Conservation (phyloP, 129 eudicot species). For the Helianthus annuus region DNA sequence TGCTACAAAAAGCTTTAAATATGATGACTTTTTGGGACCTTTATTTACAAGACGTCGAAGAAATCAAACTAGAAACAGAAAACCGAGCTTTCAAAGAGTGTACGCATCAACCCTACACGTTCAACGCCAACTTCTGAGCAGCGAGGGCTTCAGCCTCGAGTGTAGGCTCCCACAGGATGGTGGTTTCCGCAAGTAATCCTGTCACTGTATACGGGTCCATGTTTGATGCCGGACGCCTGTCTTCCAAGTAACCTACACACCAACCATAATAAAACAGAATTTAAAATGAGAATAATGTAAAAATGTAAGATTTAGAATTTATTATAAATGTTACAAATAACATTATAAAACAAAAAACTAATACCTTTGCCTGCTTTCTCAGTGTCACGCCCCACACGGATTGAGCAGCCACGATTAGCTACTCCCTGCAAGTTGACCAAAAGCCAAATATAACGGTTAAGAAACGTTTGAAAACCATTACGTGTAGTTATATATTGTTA, state of each 20-base stretch:
- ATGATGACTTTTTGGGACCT: slow-evolving; percentile 30
- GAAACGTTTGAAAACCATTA: neutral
- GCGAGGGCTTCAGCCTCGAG: slow-evolving; percentile 99
- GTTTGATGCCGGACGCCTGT: slow-evolving; percentile 99
- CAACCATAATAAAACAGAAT: slow-evolving; percentile 10
- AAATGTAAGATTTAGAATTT: neutral
- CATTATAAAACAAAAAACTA: neutral
- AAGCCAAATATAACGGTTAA: neutral
- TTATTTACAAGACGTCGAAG: slow-evolving; percentile 61
- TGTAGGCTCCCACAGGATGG: slow-evolving; percentile 91
- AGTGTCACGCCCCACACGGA: slow-evolving; percentile 99
- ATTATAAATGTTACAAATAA: neutral
- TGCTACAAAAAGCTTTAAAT: slow-evolving; percentile 29
- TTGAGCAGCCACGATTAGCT: slow-evolving; percentile 98
- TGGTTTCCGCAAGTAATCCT: slow-evolving; percentile 90
- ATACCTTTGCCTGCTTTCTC: slow-evolving; percentile 95
- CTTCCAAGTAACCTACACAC: slow-evolving; percentile 89
- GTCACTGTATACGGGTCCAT: slow-evolving; percentile 98
- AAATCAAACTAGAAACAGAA: slow-evolving; percentile 42
- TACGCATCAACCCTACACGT: slow-evolving; percentile 41
- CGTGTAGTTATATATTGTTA: neutral
- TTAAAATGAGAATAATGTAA: neutral
- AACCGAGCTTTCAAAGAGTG: slow-evolving; percentile 4
- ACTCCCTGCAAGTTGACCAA: slow-evolving; percentile 70
- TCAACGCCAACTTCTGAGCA: slow-evolving; percentile 89